These are phyloP conservation scores for Fomitopsis pulvina DNA, from an alignment of 768 basidiomycete genomes.

Conservation along the genomic window DNA sequence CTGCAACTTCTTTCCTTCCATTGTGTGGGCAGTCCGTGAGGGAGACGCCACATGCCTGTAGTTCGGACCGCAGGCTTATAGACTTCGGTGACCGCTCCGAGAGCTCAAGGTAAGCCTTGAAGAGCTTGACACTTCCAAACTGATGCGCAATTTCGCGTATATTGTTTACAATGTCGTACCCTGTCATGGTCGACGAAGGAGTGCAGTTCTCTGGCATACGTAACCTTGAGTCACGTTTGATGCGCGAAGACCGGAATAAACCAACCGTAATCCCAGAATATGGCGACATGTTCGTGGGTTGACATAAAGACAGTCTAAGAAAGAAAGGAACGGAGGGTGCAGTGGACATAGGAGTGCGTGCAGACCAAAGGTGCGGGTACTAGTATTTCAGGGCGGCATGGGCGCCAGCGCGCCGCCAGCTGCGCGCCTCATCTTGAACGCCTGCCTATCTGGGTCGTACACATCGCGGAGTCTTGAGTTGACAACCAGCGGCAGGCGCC, in stretches of 20 bases:
- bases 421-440: background rate
- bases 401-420: background rate
- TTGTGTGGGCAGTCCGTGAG: constrained; percentile 26
- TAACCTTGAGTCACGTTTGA: background rate
- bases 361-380: background rate
- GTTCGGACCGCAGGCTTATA: constrained; percentile 31
- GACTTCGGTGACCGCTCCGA: constrained; percentile 35
- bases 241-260: background rate
- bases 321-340: background rate
- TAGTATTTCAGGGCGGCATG: background rate
- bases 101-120: constrained; percentile 51
- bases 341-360: background rate
- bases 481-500: background rate
- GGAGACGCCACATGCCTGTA: constrained; percentile 46
- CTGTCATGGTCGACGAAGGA: constrained; percentile 30
- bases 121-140: constrained; percentile 42
- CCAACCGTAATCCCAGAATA: constrained; percentile 39
- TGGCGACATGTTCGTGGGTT: constrained; percentile 22
- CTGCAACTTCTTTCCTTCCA: constrained; percentile 31
- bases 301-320: background rate
- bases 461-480: background rate
- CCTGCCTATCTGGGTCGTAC: background rate
- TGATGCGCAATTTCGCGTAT: constrained; percentile 39
- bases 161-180: constrained; percentile 39
- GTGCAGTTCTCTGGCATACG: constrained; percentile 31